Base-by-base conservation (phyloP, 495 filamentous ascomycete genomes). In the Aspergillus olivimuriae region DNA sequence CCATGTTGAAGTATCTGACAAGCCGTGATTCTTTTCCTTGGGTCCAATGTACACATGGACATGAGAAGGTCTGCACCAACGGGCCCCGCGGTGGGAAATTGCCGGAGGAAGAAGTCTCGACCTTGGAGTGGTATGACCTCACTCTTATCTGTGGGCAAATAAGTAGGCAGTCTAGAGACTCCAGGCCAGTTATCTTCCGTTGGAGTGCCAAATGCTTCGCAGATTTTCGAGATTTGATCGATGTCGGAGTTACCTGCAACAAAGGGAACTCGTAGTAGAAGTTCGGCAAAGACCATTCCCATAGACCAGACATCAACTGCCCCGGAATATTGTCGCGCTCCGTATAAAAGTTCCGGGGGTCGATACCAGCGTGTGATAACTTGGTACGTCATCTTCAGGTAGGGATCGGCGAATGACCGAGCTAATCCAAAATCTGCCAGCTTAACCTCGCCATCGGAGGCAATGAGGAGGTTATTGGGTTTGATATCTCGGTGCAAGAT, bases 401-500 rank as follows among this genome's bases (percentile, higher is more conserved):
- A 87, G 0, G 94, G 94, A 60, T 99, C 92, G 2, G 87, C 81
- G 57, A 96, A 95, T 28, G 75, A 77, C 46, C 94, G 70, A 9
- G 92, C 92, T 20, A 97, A 77, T 72, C 92, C 92, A 58, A 99
- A 99, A 84, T 99, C 92, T 4, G 92, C 94, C 34, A 99, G 76
- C 60, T 94, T 99, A 46, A 97, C 78, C 56, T 90, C 86, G 16
- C 92, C 91, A 57, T 95, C 83, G 10, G 88, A 83, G 11, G 89
- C 89, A 48, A 97, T 92, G 35, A 99, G 77, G 57, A 97, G 69
- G 65, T 99, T 97, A 77, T 97, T 97, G 23, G 92, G 91, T 62
- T 99, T 99, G 72, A 99, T 97, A 71, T 99, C 94, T 49, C 92
- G 86, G 68, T 99, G 94, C 33, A 99, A 71, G 2, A 99, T 78